phyloP scores from a whole-genome alignment of 1,284 basidiomycete species.

The Cystobasidium pallidum region DNA sequence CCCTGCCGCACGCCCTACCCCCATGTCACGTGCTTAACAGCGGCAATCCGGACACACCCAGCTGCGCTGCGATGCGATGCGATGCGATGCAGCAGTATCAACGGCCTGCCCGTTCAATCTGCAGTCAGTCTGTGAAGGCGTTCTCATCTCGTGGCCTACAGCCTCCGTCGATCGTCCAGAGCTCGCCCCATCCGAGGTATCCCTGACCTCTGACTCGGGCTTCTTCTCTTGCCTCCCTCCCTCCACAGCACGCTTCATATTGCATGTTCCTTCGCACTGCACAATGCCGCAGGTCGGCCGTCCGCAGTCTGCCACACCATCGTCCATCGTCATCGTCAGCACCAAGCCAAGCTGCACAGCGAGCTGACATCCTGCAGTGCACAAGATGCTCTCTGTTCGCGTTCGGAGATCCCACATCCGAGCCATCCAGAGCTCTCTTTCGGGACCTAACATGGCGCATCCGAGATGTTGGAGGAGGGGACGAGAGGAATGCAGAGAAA shows the following conservation, averaged over 20 bases:
- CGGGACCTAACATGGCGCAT: slow-evolving; percentile 19
- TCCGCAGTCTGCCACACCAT: background rate
- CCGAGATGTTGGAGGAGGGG: slow-evolving; percentile 11
- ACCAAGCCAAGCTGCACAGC: background rate
- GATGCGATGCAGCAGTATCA: no score
- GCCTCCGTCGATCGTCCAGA: no score
- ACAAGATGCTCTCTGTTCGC: slow-evolving; percentile 26
- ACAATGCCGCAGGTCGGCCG: background rate
- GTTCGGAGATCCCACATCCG: slow-evolving; percentile 42
- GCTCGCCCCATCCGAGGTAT: no score
- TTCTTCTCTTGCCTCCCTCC: background rate
- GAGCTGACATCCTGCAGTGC: slow-evolving; percentile 28
- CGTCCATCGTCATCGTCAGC: background rate
- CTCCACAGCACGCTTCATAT: background rate
- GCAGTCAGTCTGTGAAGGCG: no score
- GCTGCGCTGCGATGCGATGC: no score
- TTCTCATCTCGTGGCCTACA: no score
- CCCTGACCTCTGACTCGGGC: no score
- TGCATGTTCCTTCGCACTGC: slow-evolving; percentile 2
- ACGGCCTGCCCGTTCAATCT: no score
- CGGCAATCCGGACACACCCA: no score
- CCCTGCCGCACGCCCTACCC: no score
- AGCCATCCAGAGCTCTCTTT: slow-evolving; percentile 26
- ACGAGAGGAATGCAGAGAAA: background rate
- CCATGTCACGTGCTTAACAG: no score